Base-by-base conservation (phyloP, 331 rosid genomes). In the Ulmus americana region DNA sequence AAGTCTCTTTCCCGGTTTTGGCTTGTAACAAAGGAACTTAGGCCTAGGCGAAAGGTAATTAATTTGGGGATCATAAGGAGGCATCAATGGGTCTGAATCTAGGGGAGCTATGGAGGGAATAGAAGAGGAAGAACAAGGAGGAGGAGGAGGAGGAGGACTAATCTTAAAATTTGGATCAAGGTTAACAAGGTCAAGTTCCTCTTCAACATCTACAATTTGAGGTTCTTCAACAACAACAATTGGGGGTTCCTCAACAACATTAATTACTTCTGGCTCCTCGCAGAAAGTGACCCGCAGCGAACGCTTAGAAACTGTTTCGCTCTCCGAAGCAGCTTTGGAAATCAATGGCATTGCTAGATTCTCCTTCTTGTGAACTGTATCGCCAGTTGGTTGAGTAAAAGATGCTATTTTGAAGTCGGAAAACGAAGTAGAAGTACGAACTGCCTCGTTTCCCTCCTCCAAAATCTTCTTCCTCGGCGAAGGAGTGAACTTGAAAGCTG, bases 31-130 rank as follows among this genome's bases (percentile, higher is more conserved):
- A 50, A 91, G 96, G 68, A 91, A 91, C 74, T 83, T 90, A 3
- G 97, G 96, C 70, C 97, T 82, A 0, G 96, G 95, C 1, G 91
- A 91, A 22, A 86, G 81, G 71, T 81, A 88, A 73, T 91, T 91
- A 12, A 85, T 81, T 81, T 82, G 85, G 20, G 96, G 95, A 68
- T 88, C 95, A 67, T 91, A 88, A 10, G 96, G 90, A 40, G 85
- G 85, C 45, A 71, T 59, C 56, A 65, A 60, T 22, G 90, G 95
- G 67, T 91, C 95, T 0, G 78, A 82, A 68, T 82, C 97, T 20
- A 81, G 80, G 45, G 91, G 84, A 22, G 78, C 80, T 40, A 85
- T 50, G 13, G 47, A 39, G 3, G 75, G 72, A 52, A 72, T 67
- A 2, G 70, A 67, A 11, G 70, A 38, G 0, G 40, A 38, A 39